Base-by-base conservation (phyloP, 345 rosid genomes). In the Crucihimalaya himalaica region DNA sequence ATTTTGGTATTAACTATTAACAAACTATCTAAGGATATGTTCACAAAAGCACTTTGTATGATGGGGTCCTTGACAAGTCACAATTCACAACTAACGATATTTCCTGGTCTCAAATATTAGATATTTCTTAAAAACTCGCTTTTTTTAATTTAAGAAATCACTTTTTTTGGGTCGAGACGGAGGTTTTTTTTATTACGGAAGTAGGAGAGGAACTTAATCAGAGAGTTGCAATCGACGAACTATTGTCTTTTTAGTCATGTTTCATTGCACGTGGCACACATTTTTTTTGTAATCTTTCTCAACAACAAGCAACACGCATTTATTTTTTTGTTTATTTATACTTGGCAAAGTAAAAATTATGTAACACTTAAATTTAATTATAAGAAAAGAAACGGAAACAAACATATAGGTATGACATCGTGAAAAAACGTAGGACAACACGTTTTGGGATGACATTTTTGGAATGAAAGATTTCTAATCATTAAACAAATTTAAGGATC, bases 21-120 rank as follows among this genome's bases (percentile, higher is more conserved):
- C 35, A 23, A 32, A 34, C 42, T 48, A 47, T 34, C 12, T 58
- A 23, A 23, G 58, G 67, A 66, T 66, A 66, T 21, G 34, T 34
- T 20, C 47, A 48, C 35, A 52, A 59, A 23, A 32, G 8, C 74
- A 59, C 29, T 58, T 47, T 48, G 51, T 60, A 27, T 35, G 67
- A 27, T 35, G 74, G 67, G 16, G 5, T 56, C 75, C 66, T 56
- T 47, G 37, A 34, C 37, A 58, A 70, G 48, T 34, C 29, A 18
- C 48, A 35, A 6, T 48, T 50, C 29, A 54, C 53, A 54, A 55
- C 53, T 55, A 69, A 8, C 54, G 12, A 25, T 28, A 43, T 68
- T 56, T 69, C 32, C n/a, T 15, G 43, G 29, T 55, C 63, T 48
- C 46, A 45, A 21, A 23, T 29, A 69, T 57, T 31, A 31, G 14